Evolutionary conservation across 2,329 filamentous ascomycete genomes (phyloP), one percentile per base, ranked within the genome.

Genomic region (Aspergillus tanneri): DNA sequence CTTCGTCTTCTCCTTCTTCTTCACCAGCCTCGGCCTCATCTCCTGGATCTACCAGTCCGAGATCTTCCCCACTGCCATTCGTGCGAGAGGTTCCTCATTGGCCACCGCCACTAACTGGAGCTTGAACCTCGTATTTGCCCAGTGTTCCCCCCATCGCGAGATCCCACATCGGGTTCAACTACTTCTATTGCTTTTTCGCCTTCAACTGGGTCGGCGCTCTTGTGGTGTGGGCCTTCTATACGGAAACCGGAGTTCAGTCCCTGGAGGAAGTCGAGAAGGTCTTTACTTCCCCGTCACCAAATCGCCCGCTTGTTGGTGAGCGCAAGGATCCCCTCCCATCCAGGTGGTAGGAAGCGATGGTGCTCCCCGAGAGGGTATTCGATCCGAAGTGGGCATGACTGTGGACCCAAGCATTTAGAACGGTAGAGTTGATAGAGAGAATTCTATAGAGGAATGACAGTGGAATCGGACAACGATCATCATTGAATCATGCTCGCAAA

Each of bases 131-230:
- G 61, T 79, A 16, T 76, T 80, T 48, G 72, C 73, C 5, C 75
- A 79, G 47, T 77, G 77, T 51, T 72, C 71, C 3, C n/a, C 77
- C 77, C 0, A 66, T 68, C 21, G 76, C 74, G 0, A 62, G 77
- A 3, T 65, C 63, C 0, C 59, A 54, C 1, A 62, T 78, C 14
- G 72, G 70, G 0, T 79, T 77, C 53, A 61, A 66, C 16, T 81
- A 78, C 57, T 80, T 77, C 36, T 77, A 77, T 55, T 64, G 72
- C 10, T 77, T 77, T 57, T 70, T 72, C 34, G 75, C 71, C 5
- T 76, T 78, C 58, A 78, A 77, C 50, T 66, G 76, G 58, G 66
- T 68, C 12, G 74, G 69, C 3, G 66, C 69, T 18, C 14, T 63
- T 3, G 11, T 67, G 11, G 56, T 65, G 36, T 71, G 66, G 60